Evolutionary conservation across 257 asterid genomes (phyloP).

Genomic region (Parsonsia alboflavescens): DNA sequence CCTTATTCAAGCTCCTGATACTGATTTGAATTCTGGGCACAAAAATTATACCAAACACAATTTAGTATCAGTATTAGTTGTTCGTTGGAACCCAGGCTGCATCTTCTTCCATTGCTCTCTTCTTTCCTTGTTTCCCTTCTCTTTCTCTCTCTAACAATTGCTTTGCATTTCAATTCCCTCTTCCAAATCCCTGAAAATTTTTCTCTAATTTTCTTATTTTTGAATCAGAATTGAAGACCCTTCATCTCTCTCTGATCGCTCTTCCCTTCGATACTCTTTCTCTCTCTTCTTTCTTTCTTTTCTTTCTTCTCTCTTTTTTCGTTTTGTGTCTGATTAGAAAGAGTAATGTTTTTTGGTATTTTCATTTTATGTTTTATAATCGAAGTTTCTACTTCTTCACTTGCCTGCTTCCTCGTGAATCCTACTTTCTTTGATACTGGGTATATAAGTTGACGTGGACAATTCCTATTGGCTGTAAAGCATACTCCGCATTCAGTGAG

Average conservation of each 20-base stretch:
- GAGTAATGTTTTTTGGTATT: conserved; percentile 10
- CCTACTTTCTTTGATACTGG: background rate
- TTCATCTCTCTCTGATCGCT: conserved; percentile 62
- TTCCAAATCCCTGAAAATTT: conserved; percentile 2
- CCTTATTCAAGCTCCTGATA: conserved; percentile 47
- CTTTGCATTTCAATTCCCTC: conserved; percentile 44
- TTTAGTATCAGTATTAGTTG: conserved; percentile 26
- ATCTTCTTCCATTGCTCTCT: conserved; percentile 46
- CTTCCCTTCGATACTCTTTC: conserved; percentile 37
- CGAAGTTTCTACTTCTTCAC: background rate
- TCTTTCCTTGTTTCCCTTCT: background rate
- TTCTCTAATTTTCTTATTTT: conserved; percentile 9
- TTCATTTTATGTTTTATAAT: conserved; percentile 17
- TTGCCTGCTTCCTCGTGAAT: background rate
- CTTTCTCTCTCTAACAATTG: conserved; percentile 32
- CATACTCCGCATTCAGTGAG: background rate
- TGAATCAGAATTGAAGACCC: conserved; percentile 57
- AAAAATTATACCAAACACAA: conserved; percentile 1
- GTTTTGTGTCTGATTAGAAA: conserved; percentile 45
- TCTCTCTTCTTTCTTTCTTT: conserved; percentile 37
- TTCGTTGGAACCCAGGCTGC: conserved; percentile 46
- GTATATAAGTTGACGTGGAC: background rate
- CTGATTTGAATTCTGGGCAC: conserved; percentile 21
- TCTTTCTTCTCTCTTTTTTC: conserved; percentile 26
- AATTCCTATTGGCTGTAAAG: background rate